Conservation (phyloP, 2,329 filamentous ascomycete species). For the Alternaria brassicae region DNA sequence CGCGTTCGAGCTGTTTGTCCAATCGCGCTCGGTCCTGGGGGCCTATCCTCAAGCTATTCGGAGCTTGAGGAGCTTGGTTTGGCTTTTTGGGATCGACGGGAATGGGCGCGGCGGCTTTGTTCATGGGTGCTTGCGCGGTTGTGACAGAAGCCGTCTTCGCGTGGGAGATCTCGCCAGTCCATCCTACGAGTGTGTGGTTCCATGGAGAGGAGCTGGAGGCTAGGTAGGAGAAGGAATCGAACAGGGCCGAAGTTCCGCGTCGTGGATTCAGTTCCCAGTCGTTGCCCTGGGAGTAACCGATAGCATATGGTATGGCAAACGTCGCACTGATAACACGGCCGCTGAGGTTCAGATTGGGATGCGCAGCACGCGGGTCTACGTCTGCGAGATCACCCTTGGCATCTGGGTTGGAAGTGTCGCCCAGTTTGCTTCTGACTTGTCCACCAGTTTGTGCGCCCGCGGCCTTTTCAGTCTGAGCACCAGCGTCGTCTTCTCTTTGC, state of each 20-base stretch:
- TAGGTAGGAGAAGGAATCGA: slow-evolving; percentile 88
- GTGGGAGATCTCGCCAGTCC: slow-evolving; percentile 79
- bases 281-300: slow-evolving; percentile 59
- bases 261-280: slow-evolving; percentile 76
- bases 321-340: slow-evolving; percentile 70
- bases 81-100: slow-evolving; percentile 70
- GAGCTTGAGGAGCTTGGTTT: slow-evolving; percentile 63
- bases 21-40: slow-evolving; percentile 74
- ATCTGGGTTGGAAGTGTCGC: slow-evolving; percentile 49
- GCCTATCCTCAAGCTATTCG: slow-evolving; percentile 74
- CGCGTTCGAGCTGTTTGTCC: slow-evolving; percentile 74
- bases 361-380: slow-evolving; percentile 61
- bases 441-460: slow-evolving; percentile 56
- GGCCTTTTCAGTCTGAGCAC: slow-evolving; percentile 52
- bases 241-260: slow-evolving; percentile 87
- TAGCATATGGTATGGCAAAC: slow-evolving; percentile 68
- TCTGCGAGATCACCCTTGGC: slow-evolving; percentile 54
- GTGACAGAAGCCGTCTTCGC: slow-evolving; percentile 33
- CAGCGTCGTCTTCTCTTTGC: slow-evolving; percentile 22
- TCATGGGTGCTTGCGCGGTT: slow-evolving; percentile 62
- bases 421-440: slow-evolving; percentile 62
- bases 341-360: slow-evolving; percentile 65
- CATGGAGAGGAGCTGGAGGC: slow-evolving; percentile 83
- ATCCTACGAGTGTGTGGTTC: slow-evolving; percentile 92
- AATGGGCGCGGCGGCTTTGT: slow-evolving; percentile 79